Percentiles rank a stretch among this genome's conserved stretches.
These are phyloP conservation scores for Dipodascus albidus DNA, from an alignment of 805 yeast genomes.

Conservation along the genomic window DNA sequence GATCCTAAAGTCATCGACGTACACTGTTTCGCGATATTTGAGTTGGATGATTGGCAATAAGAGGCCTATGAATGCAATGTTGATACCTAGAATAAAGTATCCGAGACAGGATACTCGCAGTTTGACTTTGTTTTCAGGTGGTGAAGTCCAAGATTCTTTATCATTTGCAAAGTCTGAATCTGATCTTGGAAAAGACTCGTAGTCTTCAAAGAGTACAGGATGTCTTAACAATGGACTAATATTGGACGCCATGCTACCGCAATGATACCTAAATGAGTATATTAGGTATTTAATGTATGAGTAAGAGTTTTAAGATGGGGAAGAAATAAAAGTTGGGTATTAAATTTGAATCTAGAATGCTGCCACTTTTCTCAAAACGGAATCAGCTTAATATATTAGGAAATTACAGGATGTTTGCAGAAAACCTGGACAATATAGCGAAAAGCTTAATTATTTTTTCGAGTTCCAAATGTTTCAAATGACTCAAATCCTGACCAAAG, in stretches of 20 bases:
- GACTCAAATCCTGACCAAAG: too few relatives aligned
- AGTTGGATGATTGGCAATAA: neutral
- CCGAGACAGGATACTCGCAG: neutral
- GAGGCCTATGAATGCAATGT: neutral
- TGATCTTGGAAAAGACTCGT: neutral
- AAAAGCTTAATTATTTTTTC: neutral
- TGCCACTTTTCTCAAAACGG: neutral
- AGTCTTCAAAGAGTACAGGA: neutral
- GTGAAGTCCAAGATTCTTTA: neutral
- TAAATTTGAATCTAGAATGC: neutral
- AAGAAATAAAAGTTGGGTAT: neutral
- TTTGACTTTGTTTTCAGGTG: neutral
- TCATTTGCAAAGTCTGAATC: neutral
- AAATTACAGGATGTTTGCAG: neutral
- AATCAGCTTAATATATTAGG: neutral
- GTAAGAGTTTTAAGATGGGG: neutral
- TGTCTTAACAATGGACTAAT: neutral
- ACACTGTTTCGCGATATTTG: neutral
- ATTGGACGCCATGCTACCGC: neutral
- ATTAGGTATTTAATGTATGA: too few relatives aligned
- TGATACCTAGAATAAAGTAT: neutral
- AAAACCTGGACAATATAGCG: neutral
- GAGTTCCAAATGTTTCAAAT: neutral
- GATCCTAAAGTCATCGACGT: neutral
- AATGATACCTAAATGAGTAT: too few relatives aligned